Percentiles rank a stretch among this genome's conserved stretches.
phyloP scores from a whole-genome alignment of 495 filamentous ascomycete species.

The Podospora sp. region DNA sequence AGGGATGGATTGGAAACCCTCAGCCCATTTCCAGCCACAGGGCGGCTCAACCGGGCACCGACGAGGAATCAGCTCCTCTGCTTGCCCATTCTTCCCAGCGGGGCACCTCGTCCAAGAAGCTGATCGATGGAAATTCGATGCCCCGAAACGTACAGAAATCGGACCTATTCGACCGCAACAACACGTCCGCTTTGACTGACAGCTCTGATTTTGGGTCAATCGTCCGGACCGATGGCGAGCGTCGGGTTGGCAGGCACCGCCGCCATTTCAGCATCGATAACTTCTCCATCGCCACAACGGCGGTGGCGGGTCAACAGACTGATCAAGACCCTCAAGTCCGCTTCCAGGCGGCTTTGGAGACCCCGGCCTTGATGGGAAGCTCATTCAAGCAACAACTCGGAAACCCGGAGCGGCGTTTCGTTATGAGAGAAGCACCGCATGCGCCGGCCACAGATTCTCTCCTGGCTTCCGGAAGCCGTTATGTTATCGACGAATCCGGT shows the following conservation, averaged over 20 bases:
- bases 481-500: conserved; percentile 31
- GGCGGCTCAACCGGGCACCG: not conserved
- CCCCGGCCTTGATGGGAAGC: not conserved
- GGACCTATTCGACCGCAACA: not conserved
- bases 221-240: conserved; percentile 9
- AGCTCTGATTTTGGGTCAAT: conserved; percentile 13
- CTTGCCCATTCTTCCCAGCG: conserved; percentile 10
- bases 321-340: conserved; percentile 24
- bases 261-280: conserved; percentile 38
- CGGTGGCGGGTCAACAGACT: conserved; percentile 14
- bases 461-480: conserved; percentile 35
- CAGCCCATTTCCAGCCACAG: not conserved
- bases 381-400: conserved; percentile 2
- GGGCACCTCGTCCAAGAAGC: not conserved
- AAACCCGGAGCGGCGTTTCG: conserved; percentile 28
- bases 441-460: conserved; percentile 34
- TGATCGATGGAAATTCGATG: not conserved
- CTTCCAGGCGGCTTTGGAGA: conserved; percentile 35
- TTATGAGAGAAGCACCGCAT: conserved; percentile 37
- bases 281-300: conserved; percentile 30
- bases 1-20: conserved; percentile 32
- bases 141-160: not conserved
- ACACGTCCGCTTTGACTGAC: not conserved
- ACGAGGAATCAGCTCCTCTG: conserved; percentile 35
- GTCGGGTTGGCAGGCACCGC: conserved; percentile 22